Evolutionary conservation across 192 early-diverging fungal species (phyloP).

Genomic region (Rhizophlyctis rosea): DNA sequence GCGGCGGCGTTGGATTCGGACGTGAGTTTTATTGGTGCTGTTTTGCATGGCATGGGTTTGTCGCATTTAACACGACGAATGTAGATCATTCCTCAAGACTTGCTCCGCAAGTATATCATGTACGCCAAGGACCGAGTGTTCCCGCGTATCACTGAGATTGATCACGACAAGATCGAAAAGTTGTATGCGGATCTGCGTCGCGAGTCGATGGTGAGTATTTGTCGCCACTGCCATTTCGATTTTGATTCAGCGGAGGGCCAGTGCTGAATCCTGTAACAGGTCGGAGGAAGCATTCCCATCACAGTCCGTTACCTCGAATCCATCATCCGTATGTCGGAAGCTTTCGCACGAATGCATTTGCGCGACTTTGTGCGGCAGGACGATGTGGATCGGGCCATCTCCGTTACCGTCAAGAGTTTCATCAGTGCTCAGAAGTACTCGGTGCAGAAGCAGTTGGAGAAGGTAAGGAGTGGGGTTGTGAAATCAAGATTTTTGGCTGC

Average conservation of each 20-base stretch:
- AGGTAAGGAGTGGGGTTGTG: slow-evolving; percentile 33
- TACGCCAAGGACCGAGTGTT: slow-evolving; percentile 79
- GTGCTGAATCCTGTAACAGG: slow-evolving; percentile 44
- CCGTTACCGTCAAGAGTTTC: slow-evolving; percentile 84
- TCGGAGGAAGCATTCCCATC: slow-evolving; percentile 66
- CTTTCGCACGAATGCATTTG: slow-evolving; percentile 94
- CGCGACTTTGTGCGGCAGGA: slow-evolving; percentile 84
- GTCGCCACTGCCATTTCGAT: neutral
- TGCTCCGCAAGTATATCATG: slow-evolving; percentile 83
- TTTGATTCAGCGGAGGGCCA: slow-evolving; percentile 28
- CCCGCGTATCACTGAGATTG: slow-evolving; percentile 77
- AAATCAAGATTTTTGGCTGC: neutral
- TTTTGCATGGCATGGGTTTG: slow-evolving; percentile 1
- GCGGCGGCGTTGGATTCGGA: slow-evolving; percentile 51
- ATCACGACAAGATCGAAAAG: slow-evolving; percentile 82
- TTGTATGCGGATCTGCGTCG: slow-evolving; percentile 90
- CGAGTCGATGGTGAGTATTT: slow-evolving; percentile 62
- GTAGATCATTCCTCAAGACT: slow-evolving; percentile 71
- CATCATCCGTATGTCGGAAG: slow-evolving; percentile 76
- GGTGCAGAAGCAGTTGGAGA: slow-evolving; percentile 78
- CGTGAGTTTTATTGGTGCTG: slow-evolving; percentile 52
- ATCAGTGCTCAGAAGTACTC: slow-evolving; percentile 91
- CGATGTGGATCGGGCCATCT: slow-evolving; percentile 91
- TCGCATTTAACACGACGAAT: too few relatives aligned
- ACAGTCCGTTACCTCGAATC: slow-evolving; percentile 86